Base-by-base conservation (phyloP, 192 early-diverging fungal species). In the Chytriomyces sp. region DNA sequence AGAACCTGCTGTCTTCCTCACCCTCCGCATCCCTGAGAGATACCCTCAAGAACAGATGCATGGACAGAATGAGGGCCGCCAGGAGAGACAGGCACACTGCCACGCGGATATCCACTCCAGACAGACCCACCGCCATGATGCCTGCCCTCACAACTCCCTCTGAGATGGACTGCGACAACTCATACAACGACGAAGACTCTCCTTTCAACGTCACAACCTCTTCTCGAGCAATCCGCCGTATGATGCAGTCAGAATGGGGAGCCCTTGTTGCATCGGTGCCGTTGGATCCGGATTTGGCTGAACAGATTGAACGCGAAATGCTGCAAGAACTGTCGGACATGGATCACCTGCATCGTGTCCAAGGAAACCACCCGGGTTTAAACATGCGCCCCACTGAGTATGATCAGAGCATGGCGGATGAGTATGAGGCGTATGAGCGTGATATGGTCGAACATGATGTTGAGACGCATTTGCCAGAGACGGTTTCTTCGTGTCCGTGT, bases 261-360 rank as follows among this genome's bases (percentile, higher is more conserved):
- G 26, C 24, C 63, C 26, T 49, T 24, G 67, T 45, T 18, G n/a
- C 46, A 28, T 50, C 50, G 50, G 16, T 44, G 1, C 23, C 20
- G 5, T 20, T 71, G 50, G 69, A 71, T 59, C n/a, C 69, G 13
- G 69, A 71, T 11, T 20, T 71, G 18, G 69, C 69, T 6, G 24
- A 20, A 9, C 16, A 71, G 50, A 45, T 71, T 9, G 69, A 71
- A 48, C 69, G 69, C 24, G 69, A 71, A 45, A 71, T 71, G 69
- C 7, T 71, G 57, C 16, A 60, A 23, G 69, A 71, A 45, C 50
- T 71, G 69, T 18, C 49, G 13, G 69, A 53, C 4, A 57, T 57
- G 49, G 69, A 71, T 24, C 26, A n/a, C 7, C 26, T 71, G 69
- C 57, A 71, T 45, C 49, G 49, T 8, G 16, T 48, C 49, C 69